Percentiles rank a stretch among this genome's conserved stretches.
Evolutionary conservation across 768 basidiomycete genomes (phyloP).

Genomic region (Termitomyces sp.): DNA sequence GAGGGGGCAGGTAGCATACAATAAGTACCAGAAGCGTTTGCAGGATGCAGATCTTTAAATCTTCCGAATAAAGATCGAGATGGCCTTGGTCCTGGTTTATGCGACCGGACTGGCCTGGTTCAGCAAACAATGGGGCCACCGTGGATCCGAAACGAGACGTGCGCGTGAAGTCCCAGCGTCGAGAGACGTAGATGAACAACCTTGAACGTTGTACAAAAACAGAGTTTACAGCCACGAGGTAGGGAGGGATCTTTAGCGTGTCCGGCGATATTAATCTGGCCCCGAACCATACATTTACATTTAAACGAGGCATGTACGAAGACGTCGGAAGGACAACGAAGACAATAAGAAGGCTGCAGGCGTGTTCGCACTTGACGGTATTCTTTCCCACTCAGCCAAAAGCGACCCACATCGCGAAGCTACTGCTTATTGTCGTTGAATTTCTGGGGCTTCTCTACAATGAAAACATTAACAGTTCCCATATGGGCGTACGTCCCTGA

Average conservation of each 20-base stretch:
- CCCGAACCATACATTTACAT: slow-evolving; percentile 29
- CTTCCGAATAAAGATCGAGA: slow-evolving; percentile 23
- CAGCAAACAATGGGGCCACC: slow-evolving; percentile 27
- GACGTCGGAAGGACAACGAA: slow-evolving; percentile 15
- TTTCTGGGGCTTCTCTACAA: slow-evolving; percentile 8
- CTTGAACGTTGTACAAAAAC: slow-evolving; percentile 24
- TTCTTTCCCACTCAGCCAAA: slow-evolving; percentile 16
- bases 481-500: slow-evolving; percentile 32
- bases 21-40: slow-evolving; percentile 4
- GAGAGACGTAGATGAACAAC: slow-evolving; percentile 22
- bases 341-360: slow-evolving; percentile 29
- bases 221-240: slow-evolving; percentile 36
- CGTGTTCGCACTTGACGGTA: slow-evolving; percentile 5
- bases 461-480: slow-evolving; percentile 14
- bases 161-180: slow-evolving; percentile 20
- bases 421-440: slow-evolving; percentile 21
- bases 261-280: slow-evolving; percentile 24
- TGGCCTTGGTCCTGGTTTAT: slow-evolving; percentile 16
- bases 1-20: slow-evolving; percentile 5
- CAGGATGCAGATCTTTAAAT: slow-evolving; percentile 25
- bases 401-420: slow-evolving; percentile 18
- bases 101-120: slow-evolving; percentile 5
- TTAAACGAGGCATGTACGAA: slow-evolving; percentile 26
- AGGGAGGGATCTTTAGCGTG: slow-evolving; percentile 18
- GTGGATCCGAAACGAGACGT: slow-evolving; percentile 21